Evolutionary conservation across 192 early-diverging fungal genomes (phyloP), one percentile per base, ranked within the genome.

Genomic region (Gryganskiella cystojenkinii): DNA sequence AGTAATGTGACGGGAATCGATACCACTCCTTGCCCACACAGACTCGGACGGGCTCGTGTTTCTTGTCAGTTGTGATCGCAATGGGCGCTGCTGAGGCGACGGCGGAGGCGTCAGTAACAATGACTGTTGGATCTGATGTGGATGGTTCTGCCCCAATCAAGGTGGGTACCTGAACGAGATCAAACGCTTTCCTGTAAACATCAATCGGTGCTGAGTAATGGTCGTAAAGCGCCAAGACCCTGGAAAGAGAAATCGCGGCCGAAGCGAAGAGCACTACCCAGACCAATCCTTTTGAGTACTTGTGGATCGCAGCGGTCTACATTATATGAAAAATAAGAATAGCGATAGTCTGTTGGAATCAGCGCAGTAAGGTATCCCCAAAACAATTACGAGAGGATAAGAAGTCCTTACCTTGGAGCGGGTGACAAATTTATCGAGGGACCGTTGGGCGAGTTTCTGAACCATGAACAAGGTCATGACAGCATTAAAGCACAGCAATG

Each of bases 21-120:
- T 99, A 91, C 98, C 98, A 99, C 62, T 96, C 98, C 61, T 91
- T 94, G 37, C 93, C 96, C 58, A 98, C 84, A 78, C 98, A 99
- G 25, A 98, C 82, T 17, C 80, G 63, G 24, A 80, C 57, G 25
- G 61, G 62, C 52, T 74, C 61, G 45, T 65, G 65, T 31, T 50
- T 80, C 37, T 40, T n/a, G n/a, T n/a, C n/a, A n/a, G n/a, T n/a
- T n/a, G n/a, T n/a, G n/a, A n/a, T n/a, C n/a, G n/a, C n/a, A n/a
- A n/a, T n/a, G n/a, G n/a, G n/a, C n/a, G n/a, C n/a, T n/a, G n/a
- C n/a, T n/a, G n/a, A n/a, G n/a, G n/a, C n/a, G n/a, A n/a, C n/a
- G n/a, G n/a, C n/a, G n/a, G n/a, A n/a, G n/a, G n/a, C n/a, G n/a
- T n/a, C n/a, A n/a, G n/a, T n/a, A n/a, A n/a, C n/a, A n/a, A n/a